Base-by-base conservation (phyloP, 2,329 filamentous ascomycete genomes). In the Trichoderma cornu-damae region DNA sequence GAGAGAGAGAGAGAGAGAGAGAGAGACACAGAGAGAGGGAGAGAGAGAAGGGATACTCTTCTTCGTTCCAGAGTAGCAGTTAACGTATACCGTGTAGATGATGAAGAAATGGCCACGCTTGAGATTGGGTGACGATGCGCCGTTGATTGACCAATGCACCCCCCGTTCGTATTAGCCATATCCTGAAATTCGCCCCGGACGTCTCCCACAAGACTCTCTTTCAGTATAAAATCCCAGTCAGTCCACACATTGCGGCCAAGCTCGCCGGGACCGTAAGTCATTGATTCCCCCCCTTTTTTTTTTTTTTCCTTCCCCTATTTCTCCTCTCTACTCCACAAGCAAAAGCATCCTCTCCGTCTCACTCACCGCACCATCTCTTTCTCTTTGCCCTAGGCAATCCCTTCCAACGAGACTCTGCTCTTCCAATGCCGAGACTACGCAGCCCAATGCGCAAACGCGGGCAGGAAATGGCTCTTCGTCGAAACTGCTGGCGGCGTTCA, bases 401-500 rank as follows among this genome's bases (percentile, higher is more conserved):
- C 77, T 1, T 76, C 82, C 1, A 77, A 84, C 59, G 69, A 77
- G 11, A 70, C 75, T 1, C 74, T 87, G 1, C 67, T 85, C 4
- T 65, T 70, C 2, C 71, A 73, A 38, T 64, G 63, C 40, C 59
- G 62, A 34, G 67, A 72, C 1, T 72, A 77, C 55, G 73, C 79
- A 1, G 67, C 70, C 6, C 63, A 71, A n/a, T 75, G 75, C 54
- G 75, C 79, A 3, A 64, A 68, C 18, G 63, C 64, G 2, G 71
- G 72, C 4, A 68, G 74, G 44, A 81, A 81, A n/a, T 83, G 86
- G 70, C 73, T 88, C 1, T 79, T 95, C 46, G 76, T 94, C 44
- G 90, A 95, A 69, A 94, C 90, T 1, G 89, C 90, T 1, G 90
- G 89, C 1, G 90, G 90, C 1, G 87, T 93, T 0, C 84, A 93